phyloP scores from a whole-genome alignment of 331 rosid species.

The Acacia pycnantha region DNA sequence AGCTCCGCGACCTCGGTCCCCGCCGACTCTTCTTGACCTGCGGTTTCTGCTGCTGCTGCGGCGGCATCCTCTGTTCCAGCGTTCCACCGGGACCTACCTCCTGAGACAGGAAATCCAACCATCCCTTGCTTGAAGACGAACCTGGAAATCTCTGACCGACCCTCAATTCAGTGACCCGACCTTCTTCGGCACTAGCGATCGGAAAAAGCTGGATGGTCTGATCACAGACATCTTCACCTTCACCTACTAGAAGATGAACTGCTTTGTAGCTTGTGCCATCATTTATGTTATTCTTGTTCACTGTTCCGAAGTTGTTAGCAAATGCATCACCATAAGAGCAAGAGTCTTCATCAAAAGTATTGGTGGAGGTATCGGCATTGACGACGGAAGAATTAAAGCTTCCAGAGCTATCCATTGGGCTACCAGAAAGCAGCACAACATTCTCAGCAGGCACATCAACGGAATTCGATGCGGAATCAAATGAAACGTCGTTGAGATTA shows the following conservation, averaged over 20 bases:
- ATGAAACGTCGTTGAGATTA: constrained; percentile 55
- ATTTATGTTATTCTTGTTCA: constrained; percentile 26
- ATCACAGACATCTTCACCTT: not conserved
- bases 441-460: constrained; percentile 29
- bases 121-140: constrained; percentile 39
- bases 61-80: constrained; percentile 38
- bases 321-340: constrained; percentile 49
- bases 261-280: constrained; percentile 11
- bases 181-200: not conserved
- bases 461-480: constrained; percentile 33
- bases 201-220: constrained; percentile 75
- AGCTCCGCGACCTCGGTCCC: constrained; percentile 91
- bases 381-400: constrained; percentile 66
- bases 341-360: constrained; percentile 47
- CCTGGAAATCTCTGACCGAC: constrained; percentile 1
- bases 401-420: constrained; percentile 58
- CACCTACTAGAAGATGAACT: not conserved
- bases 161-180: not conserved
- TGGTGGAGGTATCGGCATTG: constrained; percentile 44
- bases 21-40: constrained; percentile 77
- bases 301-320: constrained; percentile 51
- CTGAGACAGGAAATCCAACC: constrained; percentile 43
- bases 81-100: constrained; percentile 32
- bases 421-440: constrained; percentile 32
- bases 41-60: constrained; percentile 35